A percentile compares a stretch with the other conserved stretches of the same genome.
phyloP scores from a whole-genome alignment of 192 early-diverging fungal species.

The Coemansia sp. region DNA sequence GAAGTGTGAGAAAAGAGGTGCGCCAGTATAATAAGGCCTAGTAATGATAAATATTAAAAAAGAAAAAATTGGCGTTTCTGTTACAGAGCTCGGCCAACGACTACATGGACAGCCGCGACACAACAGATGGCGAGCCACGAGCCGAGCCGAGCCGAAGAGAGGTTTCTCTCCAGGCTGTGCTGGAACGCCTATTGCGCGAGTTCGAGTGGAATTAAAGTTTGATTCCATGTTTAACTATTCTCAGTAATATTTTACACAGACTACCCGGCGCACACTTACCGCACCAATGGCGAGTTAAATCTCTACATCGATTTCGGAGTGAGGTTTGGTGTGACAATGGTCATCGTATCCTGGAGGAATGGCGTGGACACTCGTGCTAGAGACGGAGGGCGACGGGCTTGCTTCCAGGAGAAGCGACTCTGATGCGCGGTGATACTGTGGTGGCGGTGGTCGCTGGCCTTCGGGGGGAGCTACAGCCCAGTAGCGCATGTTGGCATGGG shows the following conservation, averaged over 20 bases:
- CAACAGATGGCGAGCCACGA: no score
- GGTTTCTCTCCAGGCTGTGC: no score
- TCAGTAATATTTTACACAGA: no score
- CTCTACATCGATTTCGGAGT: neutral
- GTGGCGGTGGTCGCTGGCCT: conserved; percentile 44
- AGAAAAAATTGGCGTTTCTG: no score
- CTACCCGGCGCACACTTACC: no score
- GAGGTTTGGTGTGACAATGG: neutral
- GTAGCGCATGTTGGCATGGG: conserved; percentile 49
- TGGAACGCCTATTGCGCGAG: no score
- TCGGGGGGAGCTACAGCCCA: conserved; percentile 50
- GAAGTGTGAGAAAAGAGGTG: neutral
- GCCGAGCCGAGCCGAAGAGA: no score
- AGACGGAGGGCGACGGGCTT: neutral
- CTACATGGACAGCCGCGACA: no score
- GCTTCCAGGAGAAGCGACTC: conserved; percentile 61
- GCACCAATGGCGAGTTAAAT: neutral
- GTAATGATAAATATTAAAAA: neutral
- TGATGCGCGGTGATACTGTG: conserved; percentile 58
- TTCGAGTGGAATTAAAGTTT: no score
- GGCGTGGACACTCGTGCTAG: neutral
- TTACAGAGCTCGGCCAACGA: no score
- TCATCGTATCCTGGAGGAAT: conserved; percentile 26
- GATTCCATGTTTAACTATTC: no score
- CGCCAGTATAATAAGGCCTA: neutral